These are phyloP conservation scores for Starmera pachycereana DNA, from an alignment of 805 yeast species.

Conservation along the genomic window DNA sequence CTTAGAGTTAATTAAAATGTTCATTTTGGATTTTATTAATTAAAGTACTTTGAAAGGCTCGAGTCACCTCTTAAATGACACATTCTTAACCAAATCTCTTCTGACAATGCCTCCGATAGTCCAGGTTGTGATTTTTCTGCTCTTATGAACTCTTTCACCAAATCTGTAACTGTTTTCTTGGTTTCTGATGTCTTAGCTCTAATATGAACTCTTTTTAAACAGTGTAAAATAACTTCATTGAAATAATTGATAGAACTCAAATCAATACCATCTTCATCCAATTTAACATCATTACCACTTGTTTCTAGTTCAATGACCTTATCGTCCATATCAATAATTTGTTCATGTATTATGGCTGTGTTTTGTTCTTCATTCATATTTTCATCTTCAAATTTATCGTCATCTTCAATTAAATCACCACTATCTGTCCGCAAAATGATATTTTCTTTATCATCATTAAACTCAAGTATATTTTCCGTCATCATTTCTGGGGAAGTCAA, in stretches of 20 bases:
- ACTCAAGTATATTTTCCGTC: not conserved
- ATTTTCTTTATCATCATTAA: not conserved
- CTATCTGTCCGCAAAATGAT: not conserved
- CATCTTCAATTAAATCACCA: not conserved
- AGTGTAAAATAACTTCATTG: constrained; percentile 32
- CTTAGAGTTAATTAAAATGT: too few relatives aligned
- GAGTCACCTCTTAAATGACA: constrained; percentile 7
- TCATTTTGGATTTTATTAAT: too few relatives aligned
- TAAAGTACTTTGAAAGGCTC: too few relatives aligned
- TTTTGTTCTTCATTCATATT: not conserved
- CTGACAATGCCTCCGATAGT: constrained; percentile 52
- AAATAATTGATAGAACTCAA: constrained; percentile 21
- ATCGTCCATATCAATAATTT: not conserved
- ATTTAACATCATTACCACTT: not conserved
- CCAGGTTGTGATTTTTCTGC: constrained; percentile 53
- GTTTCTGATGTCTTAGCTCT: constrained; percentile 47
- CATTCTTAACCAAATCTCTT: constrained; percentile 42
- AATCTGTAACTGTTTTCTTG: constrained; percentile 30
- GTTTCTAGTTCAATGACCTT: not conserved
- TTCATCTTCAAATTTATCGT: constrained; percentile 1
- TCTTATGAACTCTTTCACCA: constrained; percentile 29
- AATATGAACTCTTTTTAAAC: constrained; percentile 35
- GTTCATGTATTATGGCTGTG: not conserved
- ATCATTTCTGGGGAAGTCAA: constrained; percentile 10
- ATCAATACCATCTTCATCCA: not conserved